Conservation (phyloP, 345 rosid genomes). For the Citrus hindsii region DNA sequence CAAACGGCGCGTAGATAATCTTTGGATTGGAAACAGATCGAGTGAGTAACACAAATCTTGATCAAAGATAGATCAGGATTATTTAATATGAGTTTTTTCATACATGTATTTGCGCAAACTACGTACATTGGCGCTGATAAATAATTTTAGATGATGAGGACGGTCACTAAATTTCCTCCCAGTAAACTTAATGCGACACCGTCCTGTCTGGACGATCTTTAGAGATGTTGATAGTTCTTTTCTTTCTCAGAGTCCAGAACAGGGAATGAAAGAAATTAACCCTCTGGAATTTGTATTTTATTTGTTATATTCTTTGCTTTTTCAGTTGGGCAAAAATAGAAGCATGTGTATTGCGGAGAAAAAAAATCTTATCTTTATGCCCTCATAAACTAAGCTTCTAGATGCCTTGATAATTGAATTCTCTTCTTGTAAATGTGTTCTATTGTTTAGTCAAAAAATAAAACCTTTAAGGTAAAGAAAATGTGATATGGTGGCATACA, state of each 20-base stretch:
- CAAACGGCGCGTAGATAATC: neutral
- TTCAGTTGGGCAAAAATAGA: neutral
- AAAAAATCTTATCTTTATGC: neutral
- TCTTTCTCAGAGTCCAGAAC: neutral
- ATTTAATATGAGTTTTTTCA: neutral
- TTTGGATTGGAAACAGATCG: neutral
- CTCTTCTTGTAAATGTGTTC: neutral
- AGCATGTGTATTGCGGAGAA: neutral
- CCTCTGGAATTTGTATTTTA: neutral
- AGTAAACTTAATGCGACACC: no score
- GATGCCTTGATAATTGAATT: neutral
- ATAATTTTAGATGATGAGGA: no score
- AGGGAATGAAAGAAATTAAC: neutral
- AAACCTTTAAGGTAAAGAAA: neutral
- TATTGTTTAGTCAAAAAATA: neutral
- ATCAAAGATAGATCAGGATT: neutral
- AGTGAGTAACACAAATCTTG: neutral
- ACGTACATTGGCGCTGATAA: no score
- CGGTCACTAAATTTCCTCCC: neutral
- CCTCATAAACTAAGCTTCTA: neutral
- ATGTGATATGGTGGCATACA: neutral
- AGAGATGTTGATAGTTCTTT: neutral
- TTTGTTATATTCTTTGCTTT: neutral
- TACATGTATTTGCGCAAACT: no score
- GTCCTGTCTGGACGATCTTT: neutral